Percentiles rank a stretch among this genome's conserved stretches.
Evolutionary conservation across 2,329 filamentous ascomycete genomes (phyloP).

Genomic region (Ophiocordyceps camponoti-leonardi): DNA sequence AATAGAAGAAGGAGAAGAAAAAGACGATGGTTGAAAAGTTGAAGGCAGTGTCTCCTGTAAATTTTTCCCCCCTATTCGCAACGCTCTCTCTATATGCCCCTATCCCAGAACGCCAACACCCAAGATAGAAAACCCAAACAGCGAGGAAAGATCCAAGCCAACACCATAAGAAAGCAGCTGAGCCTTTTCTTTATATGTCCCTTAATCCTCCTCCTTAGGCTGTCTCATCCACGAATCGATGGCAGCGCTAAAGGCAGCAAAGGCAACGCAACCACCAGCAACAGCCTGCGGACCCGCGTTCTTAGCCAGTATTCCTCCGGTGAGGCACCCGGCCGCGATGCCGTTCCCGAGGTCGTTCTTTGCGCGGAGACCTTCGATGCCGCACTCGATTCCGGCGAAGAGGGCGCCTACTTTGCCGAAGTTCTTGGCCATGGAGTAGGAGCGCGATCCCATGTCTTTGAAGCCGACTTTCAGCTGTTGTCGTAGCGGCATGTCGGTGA

Average conservation of each 20-base stretch:
- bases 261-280: slow-evolving; percentile 74
- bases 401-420: slow-evolving; percentile 87
- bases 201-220: slow-evolving; percentile 37
- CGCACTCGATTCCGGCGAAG: slow-evolving; percentile 87
- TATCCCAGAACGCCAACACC: slow-evolving; percentile 12
- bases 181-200: neutral
- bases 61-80: slow-evolving; percentile 8
- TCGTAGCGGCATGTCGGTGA: slow-evolving; percentile 55
- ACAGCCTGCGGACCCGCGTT: slow-evolving; percentile 82
- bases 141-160: no score
- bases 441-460: slow-evolving; percentile 83
- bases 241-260: slow-evolving; percentile 80
- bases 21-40: no score
- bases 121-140: no score
- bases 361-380: slow-evolving; percentile 77
- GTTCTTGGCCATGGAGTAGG: slow-evolving; percentile 74
- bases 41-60: neutral
- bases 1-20: neutral
- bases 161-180: neutral
- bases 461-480: slow-evolving; percentile 76
- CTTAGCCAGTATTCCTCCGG: slow-evolving; percentile 72
- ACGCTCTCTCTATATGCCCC: slow-evolving; percentile 8
- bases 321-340: slow-evolving; percentile 74
- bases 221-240: slow-evolving; percentile 86
- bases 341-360: slow-evolving; percentile 91